Evolutionary conservation across 257 asterid species (phyloP), one percentile per base, ranked within the genome.

Genomic region (Scutellaria minor): DNA sequence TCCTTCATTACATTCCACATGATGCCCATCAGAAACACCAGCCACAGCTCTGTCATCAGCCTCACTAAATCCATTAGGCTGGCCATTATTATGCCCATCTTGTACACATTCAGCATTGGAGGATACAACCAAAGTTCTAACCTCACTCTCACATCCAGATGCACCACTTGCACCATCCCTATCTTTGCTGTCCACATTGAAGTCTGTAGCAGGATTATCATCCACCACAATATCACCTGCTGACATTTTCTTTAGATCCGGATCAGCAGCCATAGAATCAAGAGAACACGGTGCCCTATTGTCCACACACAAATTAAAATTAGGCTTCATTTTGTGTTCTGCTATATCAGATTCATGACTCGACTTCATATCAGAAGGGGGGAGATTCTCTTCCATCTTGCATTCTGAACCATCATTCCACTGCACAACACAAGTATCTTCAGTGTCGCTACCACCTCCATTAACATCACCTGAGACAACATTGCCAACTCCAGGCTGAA

Each of bases 381-480:
- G 79, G 13, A 74, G 66, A 69, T 80, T 84, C 42, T 74, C 86
- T 61, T 70, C 88, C 77, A 75, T 72, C 87, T 71, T 73, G 64
- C 75, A 70, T 44, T 75, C 83, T 11, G 92, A 83, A 77, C 79
- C 79, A 58, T 74, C 86, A 50, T 76, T 77, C 78, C 84, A 79
- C 79, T 75, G 89, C 73, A 86, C 79, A 57, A 79, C 81, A 78
- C 92, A 85, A 45, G 87, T 87, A 80, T 84, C 94, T 68, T 86
- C 98, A 72, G 80, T 68, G 61, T 90, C 97, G 66, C 91, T 84
- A 35, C 83, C 88, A 67, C 95, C 89, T 41, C 84, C 90, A 77
- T 83, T 76, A 66, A 47, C 85, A 57, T 82, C 84, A 82, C 62
- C 88, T 39, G 80, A 75, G 66, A 48, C 80, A 48, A 71, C 64